These are phyloP conservation scores for Colletotrichum australisinense DNA, from an alignment of 2,329 filamentous ascomycete species.

Conservation along the genomic window DNA sequence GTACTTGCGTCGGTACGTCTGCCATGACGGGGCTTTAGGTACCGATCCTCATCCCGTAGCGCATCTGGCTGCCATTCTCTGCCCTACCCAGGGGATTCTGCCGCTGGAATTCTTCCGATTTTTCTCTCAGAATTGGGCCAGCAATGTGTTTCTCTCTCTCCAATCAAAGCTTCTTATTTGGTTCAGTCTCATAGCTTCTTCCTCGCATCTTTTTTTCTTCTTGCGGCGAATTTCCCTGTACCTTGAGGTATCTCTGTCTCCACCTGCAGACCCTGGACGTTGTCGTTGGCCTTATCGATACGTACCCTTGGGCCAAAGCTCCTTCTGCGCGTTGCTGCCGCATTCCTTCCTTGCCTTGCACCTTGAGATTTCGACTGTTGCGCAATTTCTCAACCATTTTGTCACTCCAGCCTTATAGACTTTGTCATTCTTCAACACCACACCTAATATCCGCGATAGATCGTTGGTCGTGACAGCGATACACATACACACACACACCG, in stretches of 20 bases:
- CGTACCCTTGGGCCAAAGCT: conserved; percentile 8
- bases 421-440: background rate
- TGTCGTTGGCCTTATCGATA: conserved; percentile 18
- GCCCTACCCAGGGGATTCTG: background rate
- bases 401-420: background rate
- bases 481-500: background rate
- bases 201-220: too few species aligned
- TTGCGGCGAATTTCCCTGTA: background rate
- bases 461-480: background rate
- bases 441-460: background rate
- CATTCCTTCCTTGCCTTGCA: background rate
- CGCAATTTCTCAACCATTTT: background rate
- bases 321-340: background rate
- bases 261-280: conserved; percentile 27
- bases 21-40: background rate
- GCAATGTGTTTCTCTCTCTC: background rate
- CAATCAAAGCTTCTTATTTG: conserved; percentile 18
- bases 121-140: conserved; percentile 1
- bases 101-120: conserved; percentile 17
- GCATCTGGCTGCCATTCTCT: background rate
- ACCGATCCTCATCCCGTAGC: background rate
- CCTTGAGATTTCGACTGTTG: background rate
- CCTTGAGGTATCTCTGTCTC: background rate
- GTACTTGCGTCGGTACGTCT: background rate
- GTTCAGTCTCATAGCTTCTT: background rate